Conservation (phyloP, 495 filamentous ascomycete genomes). For the Xylona heveae region DNA sequence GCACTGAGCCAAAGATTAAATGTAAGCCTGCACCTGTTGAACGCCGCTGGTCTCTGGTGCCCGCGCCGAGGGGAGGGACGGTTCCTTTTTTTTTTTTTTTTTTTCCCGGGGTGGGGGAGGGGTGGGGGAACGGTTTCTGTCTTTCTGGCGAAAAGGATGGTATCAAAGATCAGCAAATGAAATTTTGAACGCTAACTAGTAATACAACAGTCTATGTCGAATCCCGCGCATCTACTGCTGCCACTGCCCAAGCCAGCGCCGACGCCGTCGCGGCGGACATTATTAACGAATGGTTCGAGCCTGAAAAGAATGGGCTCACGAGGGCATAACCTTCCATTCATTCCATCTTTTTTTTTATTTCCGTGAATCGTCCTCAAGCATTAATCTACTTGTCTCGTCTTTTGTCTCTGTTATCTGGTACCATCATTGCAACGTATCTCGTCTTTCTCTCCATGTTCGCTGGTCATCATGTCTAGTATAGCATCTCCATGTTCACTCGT, state of each 20-base stretch:
- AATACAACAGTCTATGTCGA: slow-evolving; percentile 1
- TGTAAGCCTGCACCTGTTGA: slow-evolving; percentile 18
- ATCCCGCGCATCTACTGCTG: background rate
- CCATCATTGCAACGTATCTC: slow-evolving; percentile 13
- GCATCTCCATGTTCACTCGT: too few relatives aligned
- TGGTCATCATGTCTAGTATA: slow-evolving; percentile 9
- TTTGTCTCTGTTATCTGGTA: slow-evolving; percentile 11
- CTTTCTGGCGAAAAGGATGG: too few relatives aligned
- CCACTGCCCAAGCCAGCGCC: background rate
- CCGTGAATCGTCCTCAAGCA: slow-evolving; percentile 17
- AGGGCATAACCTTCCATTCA: background rate
- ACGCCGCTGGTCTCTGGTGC: too few relatives aligned
- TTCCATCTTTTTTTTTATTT: slow-evolving; percentile 19
- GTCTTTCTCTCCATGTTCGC: slow-evolving; percentile 10
- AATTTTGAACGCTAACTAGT: too few relatives aligned
- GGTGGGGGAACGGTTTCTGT: background rate
- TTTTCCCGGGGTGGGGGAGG: background rate
- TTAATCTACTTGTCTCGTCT: background rate
- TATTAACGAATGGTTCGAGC: background rate
- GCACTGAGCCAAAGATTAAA: slow-evolving; percentile 52
- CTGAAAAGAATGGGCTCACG: background rate
- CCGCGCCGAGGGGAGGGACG: too few relatives aligned
- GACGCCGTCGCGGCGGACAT: background rate
- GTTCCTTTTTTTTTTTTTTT: background rate
- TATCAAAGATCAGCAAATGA: too few relatives aligned